Base-by-base conservation (phyloP, 768 basidiomycete genomes). In the Hygrophorus pudorinus region DNA sequence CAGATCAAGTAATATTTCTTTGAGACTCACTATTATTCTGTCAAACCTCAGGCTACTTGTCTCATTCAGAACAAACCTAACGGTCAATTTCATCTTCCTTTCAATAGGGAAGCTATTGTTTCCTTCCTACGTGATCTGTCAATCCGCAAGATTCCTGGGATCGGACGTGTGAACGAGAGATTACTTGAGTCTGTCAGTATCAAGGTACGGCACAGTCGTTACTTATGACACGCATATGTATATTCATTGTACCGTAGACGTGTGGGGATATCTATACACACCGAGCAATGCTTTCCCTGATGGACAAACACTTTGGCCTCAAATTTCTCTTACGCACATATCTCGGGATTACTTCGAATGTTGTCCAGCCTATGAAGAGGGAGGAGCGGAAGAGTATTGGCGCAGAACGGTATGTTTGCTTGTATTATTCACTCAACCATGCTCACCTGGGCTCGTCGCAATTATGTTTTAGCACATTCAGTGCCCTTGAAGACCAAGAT, bases 311-410 rank as follows among this genome's bases (percentile, higher is more conserved):
- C 48, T 84, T 94, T 53, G 88, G 87, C 8, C 66, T 89, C 28
- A 60, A 69, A 21, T 85, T 80, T 53, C 69, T 98, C 29, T 72
- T 96, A 35, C 75, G 72, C 48, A 83, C 82, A 0, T 76, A 90
- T 60, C 78, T 97, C 9, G 96, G 96, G 1, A 78, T 97, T 31
- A 81, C 84, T 1, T 86, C 83, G 1, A 97, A 91, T 52, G 63
- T 75, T 9, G 90, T 97, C 21, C 68, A 80, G 45, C 82, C 90
- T 4, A 68, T 76, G 37, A 71, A 70, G 48, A 68, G 94, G 49
- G 85, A 89, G 48, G 89, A 90, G 53, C 68, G 85, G 39, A 97
- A 93, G 66, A 91, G 88, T 48, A 88, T 98, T 29, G 94, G 96
- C 1, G 78, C 83, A 24, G 96, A 99, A 67, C 69, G 86, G 86